A percentile compares a stretch with the other conserved stretches of the same genome.
Evolutionary conservation across 192 early-diverging fungal species (phyloP).

Genomic region (Podila minutissima): DNA sequence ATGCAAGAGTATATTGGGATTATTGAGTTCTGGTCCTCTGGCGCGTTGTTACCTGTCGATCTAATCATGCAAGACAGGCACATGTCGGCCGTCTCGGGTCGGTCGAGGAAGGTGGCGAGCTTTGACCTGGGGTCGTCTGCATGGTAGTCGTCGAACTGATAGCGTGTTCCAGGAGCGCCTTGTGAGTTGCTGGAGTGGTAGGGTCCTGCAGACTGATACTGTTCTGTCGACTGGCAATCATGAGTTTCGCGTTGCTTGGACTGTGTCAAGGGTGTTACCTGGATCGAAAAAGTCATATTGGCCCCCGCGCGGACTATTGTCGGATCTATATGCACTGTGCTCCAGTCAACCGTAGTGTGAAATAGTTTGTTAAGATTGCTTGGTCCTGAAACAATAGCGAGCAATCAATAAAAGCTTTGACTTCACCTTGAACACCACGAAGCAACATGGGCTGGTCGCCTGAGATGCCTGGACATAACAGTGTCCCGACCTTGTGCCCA

Average conservation of each 20-base stretch:
- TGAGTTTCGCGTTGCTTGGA: background rate
- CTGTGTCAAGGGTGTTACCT: background rate
- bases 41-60: background rate
- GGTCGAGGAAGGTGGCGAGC: too few species aligned
- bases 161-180: too few species aligned
- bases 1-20: conserved; percentile 23
- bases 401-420: background rate
- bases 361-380: background rate
- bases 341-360: background rate
- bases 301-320: background rate
- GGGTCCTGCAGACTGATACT: background rate
- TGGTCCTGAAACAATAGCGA: background rate
- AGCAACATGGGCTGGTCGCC: background rate
- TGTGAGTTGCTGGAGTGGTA: too few species aligned
- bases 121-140: too few species aligned
- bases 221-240: background rate
- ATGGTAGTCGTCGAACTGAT: too few species aligned
- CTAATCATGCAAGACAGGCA: background rate
- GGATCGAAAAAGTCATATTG: conserved; percentile 10
- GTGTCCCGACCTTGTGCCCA: background rate
- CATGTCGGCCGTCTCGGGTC: background rate
- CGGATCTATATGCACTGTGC: conserved; percentile 13
- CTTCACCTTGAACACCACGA: background rate
- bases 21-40: background rate
- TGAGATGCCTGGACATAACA: background rate